These are phyloP conservation scores for Botryotinia globosa DNA, from an alignment of 2,329 filamentous ascomycete genomes.

Conservation along the genomic window DNA sequence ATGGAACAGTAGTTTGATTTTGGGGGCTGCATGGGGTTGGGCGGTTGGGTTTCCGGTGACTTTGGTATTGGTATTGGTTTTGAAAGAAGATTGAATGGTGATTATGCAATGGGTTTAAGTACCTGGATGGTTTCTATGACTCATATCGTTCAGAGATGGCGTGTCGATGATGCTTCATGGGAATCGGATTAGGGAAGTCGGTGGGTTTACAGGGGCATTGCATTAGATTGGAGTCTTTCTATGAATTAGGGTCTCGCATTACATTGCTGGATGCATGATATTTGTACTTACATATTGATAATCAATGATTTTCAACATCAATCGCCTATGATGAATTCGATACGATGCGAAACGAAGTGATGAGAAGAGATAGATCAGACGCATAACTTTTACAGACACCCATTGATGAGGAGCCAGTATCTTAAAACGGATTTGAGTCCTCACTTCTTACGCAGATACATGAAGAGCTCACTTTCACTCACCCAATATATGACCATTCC, in stretches of 20 bases:
- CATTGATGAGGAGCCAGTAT: background rate
- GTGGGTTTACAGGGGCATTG: background rate
- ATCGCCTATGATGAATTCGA: background rate
- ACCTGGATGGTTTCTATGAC: background rate
- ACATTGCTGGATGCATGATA: background rate
- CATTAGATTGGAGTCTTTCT: background rate
- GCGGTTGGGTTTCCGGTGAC: background rate
- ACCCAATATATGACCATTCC: fast-evolving
- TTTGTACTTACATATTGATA: background rate
- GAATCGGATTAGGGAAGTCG: background rate
- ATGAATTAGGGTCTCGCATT: background rate
- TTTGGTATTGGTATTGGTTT: background rate
- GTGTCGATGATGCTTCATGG: background rate
- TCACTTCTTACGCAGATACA: background rate
- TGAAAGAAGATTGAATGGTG: background rate
- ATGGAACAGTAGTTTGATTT: background rate
- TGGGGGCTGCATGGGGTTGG: background rate
- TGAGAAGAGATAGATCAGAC: background rate
- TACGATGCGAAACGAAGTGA: background rate
- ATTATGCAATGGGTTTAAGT: background rate
- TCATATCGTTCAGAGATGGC: background rate
- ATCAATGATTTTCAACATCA: background rate
- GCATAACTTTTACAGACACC: background rate
- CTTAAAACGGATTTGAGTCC: background rate
- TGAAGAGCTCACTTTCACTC: background rate